Evolutionary conservation across 2,329 filamentous ascomycete species (phyloP), one percentile per base, ranked within the genome.

Genomic region (Penicillium palitans): DNA sequence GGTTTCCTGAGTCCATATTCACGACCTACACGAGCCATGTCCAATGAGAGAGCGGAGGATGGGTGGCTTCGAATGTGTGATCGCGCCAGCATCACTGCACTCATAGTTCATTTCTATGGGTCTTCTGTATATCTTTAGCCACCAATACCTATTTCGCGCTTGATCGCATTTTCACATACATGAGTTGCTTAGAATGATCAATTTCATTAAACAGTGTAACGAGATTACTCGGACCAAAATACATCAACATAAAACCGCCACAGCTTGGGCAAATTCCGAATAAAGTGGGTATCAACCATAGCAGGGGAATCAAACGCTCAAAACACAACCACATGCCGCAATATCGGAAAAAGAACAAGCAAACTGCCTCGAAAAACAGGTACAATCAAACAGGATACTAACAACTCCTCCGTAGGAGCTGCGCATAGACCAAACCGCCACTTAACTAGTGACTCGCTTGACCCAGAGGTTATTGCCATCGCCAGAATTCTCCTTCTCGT

Each of bases 401-500:
- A 46, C 45, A 25, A 62, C 53, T 39, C 17, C 21, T 31, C 29
- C 25, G 6, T 44, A 29, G n/a, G 29, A 39, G 21, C 21, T 9
- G 27, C 31, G 31, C 47, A 39, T 13, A n/a, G 41, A 41, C 31
- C 19, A 33, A 41, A 17, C n/a, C 8, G 42, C 17, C 39, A 39
- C n/a, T 15, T 72, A 88, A 61, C 81, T 84, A 21, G 90, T 92
- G 60, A 92, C 87, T 62, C 91, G 82, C 68, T 88, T 84, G 50
- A 96, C 89, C 91, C 91, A 96, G 10, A 96, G 76, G 31, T 84
- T 84, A 12, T 84, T 85, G 68, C 90, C 66, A 57, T 74, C 73
- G 33, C 75, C 74, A 55, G 72, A 73, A 25, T 64, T 65, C 46
- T 76, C 72, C 52, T 88, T 83, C 62, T 87, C 84, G 67, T 93